A percentile compares a stretch with the other conserved stretches of the same genome.
phyloP scores from a whole-genome alignment of 2,329 filamentous ascomycete genomes.

The Hyphodiscus sp. region DNA sequence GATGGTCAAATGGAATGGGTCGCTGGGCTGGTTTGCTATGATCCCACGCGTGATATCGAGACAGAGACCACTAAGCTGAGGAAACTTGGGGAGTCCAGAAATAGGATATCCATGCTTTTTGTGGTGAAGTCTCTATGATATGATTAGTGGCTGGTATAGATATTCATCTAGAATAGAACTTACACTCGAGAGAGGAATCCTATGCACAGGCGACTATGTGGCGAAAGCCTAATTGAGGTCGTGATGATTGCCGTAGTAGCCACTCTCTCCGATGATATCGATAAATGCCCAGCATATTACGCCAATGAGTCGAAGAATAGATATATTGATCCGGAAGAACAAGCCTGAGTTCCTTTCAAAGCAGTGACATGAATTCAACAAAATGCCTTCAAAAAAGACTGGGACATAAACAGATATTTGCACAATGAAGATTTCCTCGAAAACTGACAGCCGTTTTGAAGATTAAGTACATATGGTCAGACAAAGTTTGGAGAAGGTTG shows the following conservation, averaged over 20 bases:
- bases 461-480: background rate
- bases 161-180: background rate
- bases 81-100: background rate
- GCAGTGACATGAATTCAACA: conserved; percentile 6
- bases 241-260: conserved; percentile 3
- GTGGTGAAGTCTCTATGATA: background rate
- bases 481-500: background rate
- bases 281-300: conserved; percentile 1
- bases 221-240: conserved; percentile 5
- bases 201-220: conserved; percentile 4
- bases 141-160: background rate
- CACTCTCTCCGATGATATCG: background rate
- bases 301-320: conserved; percentile 5
- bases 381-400: background rate
- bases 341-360: conserved; percentile 3
- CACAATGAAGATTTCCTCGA: background rate
- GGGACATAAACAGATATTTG: background rate
- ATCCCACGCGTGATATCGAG: conserved; percentile 4
- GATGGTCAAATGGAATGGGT: background rate
- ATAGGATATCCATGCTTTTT: background rate
- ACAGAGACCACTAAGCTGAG: background rate
- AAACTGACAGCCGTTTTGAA: background rate
- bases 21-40: background rate
- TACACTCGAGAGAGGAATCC: conserved; percentile 8
- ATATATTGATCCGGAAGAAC: conserved; percentile 7